These are phyloP conservation scores for Barnettozyma populi DNA, from an alignment of 805 yeast species.

Conservation along the genomic window DNA sequence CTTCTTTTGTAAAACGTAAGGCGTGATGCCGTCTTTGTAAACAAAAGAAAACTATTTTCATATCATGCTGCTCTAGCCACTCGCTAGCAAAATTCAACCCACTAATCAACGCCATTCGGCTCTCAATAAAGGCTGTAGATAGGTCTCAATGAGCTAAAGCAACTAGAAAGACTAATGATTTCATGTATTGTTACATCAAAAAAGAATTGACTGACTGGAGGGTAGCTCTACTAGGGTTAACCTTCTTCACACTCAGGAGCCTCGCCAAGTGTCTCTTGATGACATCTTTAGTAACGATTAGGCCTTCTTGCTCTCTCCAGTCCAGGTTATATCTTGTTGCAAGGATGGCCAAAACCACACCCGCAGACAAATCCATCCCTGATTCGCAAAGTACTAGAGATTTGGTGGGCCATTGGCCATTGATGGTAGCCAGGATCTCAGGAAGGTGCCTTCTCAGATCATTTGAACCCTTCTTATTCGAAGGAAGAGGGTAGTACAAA, in stretches of 20 bases:
- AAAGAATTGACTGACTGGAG: conserved; percentile 62
- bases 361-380: conserved; percentile 64
- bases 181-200: conserved; percentile 38
- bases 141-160: too few relatives aligned
- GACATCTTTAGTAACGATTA: conserved; percentile 40
- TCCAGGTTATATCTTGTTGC: conserved; percentile 33
- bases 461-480: conserved; percentile 63
- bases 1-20: too few relatives aligned
- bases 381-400: conserved; percentile 52
- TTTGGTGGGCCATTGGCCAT: conserved; percentile 2
- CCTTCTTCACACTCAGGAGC: conserved; percentile 42
- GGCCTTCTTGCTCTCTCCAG: conserved; percentile 30
- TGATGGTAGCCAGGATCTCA: conserved; percentile 29
- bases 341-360: conserved; percentile 54
- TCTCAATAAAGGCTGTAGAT: too few relatives aligned
- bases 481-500: conserved; percentile 26
- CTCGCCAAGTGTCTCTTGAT: conserved; percentile 52
- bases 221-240: conserved; percentile 75
- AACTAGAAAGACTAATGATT: too few relatives aligned
- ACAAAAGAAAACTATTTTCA: too few relatives aligned
- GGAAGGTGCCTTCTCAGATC: conserved; percentile 46
- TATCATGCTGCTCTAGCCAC: too few relatives aligned
- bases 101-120: too few relatives aligned
- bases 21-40: too few relatives aligned
- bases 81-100: too few relatives aligned